phyloP scores from a whole-genome alignment of 2,329 filamentous ascomycete species.

The Knoxdaviesia capensis region DNA sequence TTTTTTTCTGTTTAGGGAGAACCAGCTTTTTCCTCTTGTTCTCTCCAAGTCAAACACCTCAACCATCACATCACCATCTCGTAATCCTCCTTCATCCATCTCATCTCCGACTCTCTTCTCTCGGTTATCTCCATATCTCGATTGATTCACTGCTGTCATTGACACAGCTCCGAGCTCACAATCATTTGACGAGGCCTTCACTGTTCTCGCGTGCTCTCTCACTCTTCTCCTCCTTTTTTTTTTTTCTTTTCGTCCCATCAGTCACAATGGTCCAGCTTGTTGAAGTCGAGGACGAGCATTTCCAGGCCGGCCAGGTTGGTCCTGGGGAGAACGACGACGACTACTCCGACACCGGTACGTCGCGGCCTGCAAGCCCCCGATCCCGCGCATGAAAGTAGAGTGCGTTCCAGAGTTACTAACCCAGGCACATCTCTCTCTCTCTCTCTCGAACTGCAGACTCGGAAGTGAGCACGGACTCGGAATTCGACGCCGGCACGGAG shows the following conservation, averaged over 20 bases:
- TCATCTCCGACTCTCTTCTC: neutral
- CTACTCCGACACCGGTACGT: slow-evolving; percentile 78
- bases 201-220: neutral
- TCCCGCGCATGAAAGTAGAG: too few species aligned
- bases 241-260: neutral
- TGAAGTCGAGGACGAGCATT: slow-evolving; percentile 93
- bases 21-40: neutral
- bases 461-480: slow-evolving; percentile 65
- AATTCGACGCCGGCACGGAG: slow-evolving; percentile 39
- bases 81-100: too few species aligned
- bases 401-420: neutral
- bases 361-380: neutral
- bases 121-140: neutral
- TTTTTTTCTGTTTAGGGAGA: neutral
- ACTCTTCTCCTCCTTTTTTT: neutral
- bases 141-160: too few species aligned
- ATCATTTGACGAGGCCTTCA: too few species aligned
- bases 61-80: too few species aligned
- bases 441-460: slow-evolving; percentile 34
- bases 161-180: too few species aligned
- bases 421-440: neutral
- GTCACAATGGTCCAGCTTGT: slow-evolving; percentile 78
- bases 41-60: too few species aligned
- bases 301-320: slow-evolving; percentile 48
- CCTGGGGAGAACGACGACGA: slow-evolving; percentile 75